Conservation (phyloP, 2,329 filamentous ascomycete species). For the Penicillium psychrosexuale region DNA sequence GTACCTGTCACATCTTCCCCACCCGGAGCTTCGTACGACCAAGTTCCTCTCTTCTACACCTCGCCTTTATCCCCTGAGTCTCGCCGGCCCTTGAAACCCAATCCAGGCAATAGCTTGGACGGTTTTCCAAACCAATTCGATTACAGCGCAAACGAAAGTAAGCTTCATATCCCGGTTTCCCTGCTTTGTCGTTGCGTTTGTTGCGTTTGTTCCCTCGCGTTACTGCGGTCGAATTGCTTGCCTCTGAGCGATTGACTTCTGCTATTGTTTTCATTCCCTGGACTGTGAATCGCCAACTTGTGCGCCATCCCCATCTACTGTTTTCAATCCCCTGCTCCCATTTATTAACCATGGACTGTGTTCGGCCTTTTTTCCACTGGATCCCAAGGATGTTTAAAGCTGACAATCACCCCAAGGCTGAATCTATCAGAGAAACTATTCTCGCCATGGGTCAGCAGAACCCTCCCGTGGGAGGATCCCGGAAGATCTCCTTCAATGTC, state of each 20-base stretch:
- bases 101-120: neutral
- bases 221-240: neutral
- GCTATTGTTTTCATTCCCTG: neutral
- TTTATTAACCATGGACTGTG: slow-evolving; percentile 8
- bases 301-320: neutral
- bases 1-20: slow-evolving; percentile 2
- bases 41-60: neutral
- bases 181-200: neutral
- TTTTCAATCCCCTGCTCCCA: neutral
- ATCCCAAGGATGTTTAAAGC: slow-evolving; percentile 6
- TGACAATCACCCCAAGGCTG: slow-evolving; percentile 9
- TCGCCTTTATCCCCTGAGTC: neutral
- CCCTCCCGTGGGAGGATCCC: slow-evolving; percentile 54
- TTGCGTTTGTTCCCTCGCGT: neutral
- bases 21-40: slow-evolving; percentile 1
- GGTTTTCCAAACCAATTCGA: slow-evolving; percentile 1
- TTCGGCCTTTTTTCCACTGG: slow-evolving; percentile 3
- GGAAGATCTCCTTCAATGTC: slow-evolving; percentile 99
- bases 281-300: neutral
- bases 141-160: slow-evolving; percentile 17
- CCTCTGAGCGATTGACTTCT: neutral
- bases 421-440: slow-evolving; percentile 8
- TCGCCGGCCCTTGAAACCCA: neutral
- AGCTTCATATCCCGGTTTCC: slow-evolving; percentile 8
- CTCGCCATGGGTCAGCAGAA: slow-evolving; percentile 46